Conservation (phyloP, 352 stramenopile species). For the Phytophthora kernoviae region DNA sequence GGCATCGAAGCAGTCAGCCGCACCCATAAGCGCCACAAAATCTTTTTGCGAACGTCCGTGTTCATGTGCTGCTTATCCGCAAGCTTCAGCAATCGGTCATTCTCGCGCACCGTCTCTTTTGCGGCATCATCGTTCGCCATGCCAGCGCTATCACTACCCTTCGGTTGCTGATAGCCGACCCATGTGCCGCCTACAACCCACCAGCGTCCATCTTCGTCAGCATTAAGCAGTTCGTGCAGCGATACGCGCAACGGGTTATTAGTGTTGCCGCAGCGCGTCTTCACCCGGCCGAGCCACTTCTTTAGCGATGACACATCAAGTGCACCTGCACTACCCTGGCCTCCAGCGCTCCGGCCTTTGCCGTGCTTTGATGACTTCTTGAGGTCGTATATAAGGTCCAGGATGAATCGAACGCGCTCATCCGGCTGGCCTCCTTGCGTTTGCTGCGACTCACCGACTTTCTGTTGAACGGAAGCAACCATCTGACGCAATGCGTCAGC, state of each 20-base stretch:
- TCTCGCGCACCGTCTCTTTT: conserved; percentile 33
- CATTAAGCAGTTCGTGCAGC: conserved; percentile 75
- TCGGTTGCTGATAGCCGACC: conserved; percentile 72
- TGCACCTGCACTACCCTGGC: conserved; percentile 25
- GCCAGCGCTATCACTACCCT: conserved; percentile 33
- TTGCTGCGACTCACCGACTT: conserved; percentile 52
- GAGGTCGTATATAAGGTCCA: conserved; percentile 96
- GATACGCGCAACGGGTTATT: conserved; percentile 79
- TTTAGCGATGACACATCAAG: conserved; percentile 85
- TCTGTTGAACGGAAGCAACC: conserved; percentile 81
- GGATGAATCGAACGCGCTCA: conserved; percentile 87
- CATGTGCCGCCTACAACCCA: conserved; percentile 97
- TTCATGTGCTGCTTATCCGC: conserved; percentile 98
- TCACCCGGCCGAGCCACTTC: conserved; percentile 95
- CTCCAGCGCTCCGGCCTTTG: conserved; percentile 52
- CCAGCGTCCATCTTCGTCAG: conserved; percentile 93
- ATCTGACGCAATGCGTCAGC: conserved; percentile 85
- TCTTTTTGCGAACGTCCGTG: conserved; percentile 95
- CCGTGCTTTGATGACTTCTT: conserved; percentile 95
- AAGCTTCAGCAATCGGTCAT: conserved; percentile 86
- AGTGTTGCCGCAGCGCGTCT: conserved; percentile 82
- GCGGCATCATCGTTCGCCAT: conserved; percentile 30
- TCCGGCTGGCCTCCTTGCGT: conserved; percentile 36
- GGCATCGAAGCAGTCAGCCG: conserved; percentile 94
- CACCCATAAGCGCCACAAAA: conserved; percentile 97